phyloP scores from a whole-genome alignment of 2,329 filamentous ascomycete genomes.

The Macrophomina phaseolina region DNA sequence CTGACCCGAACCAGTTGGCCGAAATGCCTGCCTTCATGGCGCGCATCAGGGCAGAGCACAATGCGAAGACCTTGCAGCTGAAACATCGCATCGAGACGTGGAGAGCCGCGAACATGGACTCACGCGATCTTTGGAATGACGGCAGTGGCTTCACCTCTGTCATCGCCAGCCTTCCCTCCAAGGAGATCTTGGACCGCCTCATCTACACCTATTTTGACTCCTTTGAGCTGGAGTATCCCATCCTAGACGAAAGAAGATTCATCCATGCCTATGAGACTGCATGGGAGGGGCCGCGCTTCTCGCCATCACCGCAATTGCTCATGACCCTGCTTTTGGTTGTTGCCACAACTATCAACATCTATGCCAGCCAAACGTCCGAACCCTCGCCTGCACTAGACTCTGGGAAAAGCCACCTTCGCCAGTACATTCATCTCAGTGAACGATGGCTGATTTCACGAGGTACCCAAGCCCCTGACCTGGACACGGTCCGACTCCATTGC shows the following conservation, averaged over 20 bases:
- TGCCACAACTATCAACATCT: conserved; percentile 11
- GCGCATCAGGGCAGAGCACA: not conserved
- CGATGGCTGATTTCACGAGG: conserved; percentile 13
- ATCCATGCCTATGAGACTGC: conserved; percentile 11
- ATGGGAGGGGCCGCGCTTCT: conserved; percentile 13
- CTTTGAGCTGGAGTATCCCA: conserved; percentile 18
- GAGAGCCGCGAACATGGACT: conserved; percentile 15
- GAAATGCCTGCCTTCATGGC: conserved; percentile 17
- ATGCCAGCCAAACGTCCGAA: not conserved
- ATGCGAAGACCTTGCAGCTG: not conserved
- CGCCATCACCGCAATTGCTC: not conserved
- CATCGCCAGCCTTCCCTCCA: conserved; percentile 7
- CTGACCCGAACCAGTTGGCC: not conserved
- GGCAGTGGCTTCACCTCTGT: conserved; percentile 5
- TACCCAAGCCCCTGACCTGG: conserved; percentile 1
- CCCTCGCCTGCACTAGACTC: not conserved
- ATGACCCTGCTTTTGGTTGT: conserved; percentile 10
- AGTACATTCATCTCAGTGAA: conserved; percentile 17
- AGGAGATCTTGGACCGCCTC: conserved; percentile 4
- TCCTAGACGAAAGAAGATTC: conserved; percentile 13
- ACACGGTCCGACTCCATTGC: conserved; percentile 5
- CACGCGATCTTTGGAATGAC: conserved; percentile 10
- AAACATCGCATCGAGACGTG: conserved; percentile 7
- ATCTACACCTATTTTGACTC: conserved; percentile 14
- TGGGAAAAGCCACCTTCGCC: not conserved